Conservation (phyloP, 495 filamentous ascomycete species). For the Penicillium herquei region DNA sequence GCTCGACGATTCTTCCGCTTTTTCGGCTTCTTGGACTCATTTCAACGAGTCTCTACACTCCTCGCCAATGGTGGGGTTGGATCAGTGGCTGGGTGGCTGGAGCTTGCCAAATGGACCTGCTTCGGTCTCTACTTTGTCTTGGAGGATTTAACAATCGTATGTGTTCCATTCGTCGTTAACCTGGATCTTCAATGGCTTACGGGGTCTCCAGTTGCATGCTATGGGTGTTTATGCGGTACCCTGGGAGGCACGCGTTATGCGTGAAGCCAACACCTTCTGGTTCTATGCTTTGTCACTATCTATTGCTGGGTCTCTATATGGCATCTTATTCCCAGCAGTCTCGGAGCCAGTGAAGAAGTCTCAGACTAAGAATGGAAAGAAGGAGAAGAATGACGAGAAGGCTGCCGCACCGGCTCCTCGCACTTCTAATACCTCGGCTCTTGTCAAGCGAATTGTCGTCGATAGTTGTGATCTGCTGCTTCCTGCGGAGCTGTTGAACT, state of each 20-base stretch:
- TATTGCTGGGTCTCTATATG: slow-evolving; percentile 23
- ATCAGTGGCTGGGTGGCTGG: slow-evolving; percentile 22
- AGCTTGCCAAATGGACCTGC: slow-evolving; percentile 37
- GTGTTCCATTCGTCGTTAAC: slow-evolving; percentile 2
- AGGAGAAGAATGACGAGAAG: slow-evolving; percentile 11
- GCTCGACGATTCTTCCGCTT: slow-evolving; percentile 59
- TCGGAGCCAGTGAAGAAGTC: slow-evolving; percentile 1
- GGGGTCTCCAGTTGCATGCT: slow-evolving; percentile 38
- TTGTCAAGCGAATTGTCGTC: slow-evolving; percentile 42
- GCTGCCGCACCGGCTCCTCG: slow-evolving; percentile 3
- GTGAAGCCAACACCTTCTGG: slow-evolving; percentile 67
- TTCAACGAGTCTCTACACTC: slow-evolving; percentile 44
- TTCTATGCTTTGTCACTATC: slow-evolving; percentile 52
- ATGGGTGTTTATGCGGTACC: slow-evolving; percentile 39
- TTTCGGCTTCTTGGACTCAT: slow-evolving; percentile 62
- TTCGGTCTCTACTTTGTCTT: slow-evolving; percentile 40
- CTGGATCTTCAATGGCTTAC: neutral
- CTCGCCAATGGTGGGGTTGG: slow-evolving; percentile 18
- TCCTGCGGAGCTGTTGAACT: slow-evolving; percentile 54
- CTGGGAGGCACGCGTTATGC: slow-evolving; percentile 29
- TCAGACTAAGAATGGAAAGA: slow-evolving; percentile 1
- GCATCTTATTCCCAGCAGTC: slow-evolving; percentile 16
- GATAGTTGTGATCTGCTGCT: slow-evolving; percentile 57
- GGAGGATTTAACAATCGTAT: slow-evolving; percentile 43
- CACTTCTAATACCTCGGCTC: neutral